These are phyloP conservation scores for Pseudomicrostroma phylloplanum DNA, from an alignment of 1,284 basidiomycete species.

Conservation along the genomic window DNA sequence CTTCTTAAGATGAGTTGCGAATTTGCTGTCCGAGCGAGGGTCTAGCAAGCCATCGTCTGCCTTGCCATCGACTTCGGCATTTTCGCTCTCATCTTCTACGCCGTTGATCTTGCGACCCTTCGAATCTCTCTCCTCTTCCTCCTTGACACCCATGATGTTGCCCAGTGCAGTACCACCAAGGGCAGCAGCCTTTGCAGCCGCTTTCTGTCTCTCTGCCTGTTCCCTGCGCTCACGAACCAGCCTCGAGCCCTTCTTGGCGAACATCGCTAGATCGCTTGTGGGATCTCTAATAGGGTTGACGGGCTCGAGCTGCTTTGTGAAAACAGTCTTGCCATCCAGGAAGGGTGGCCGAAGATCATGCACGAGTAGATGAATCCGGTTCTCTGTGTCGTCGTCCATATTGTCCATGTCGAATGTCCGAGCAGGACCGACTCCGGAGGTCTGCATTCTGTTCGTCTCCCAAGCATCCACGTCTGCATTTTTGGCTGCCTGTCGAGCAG, in stretches of 20 bases:
- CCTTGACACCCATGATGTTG: constrained; percentile 94
- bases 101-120: constrained; percentile 4
- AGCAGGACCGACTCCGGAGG: constrained; percentile 78
- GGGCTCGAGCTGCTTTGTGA: constrained; percentile 92
- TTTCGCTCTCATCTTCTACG: constrained; percentile 19
- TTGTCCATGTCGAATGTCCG: constrained; percentile 75
- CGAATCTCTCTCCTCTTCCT: constrained; percentile 65
- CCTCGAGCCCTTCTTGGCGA: constrained; percentile 87
- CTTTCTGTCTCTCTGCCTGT: constrained; percentile 70
- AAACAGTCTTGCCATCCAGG: constrained; percentile 89
- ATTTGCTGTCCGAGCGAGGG: constrained; percentile 91
- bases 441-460: constrained; percentile 95
- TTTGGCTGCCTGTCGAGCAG: constrained; percentile 46
- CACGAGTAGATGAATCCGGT: constrained; percentile 90
- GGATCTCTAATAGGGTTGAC: constrained; percentile 92
- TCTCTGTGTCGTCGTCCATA: constrained; percentile 77
- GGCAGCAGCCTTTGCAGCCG: constrained; percentile 83
- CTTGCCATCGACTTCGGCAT: background rate
- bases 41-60: constrained; percentile 53
- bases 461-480: constrained; percentile 96
- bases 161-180: constrained; percentile 87
- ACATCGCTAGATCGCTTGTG: constrained; percentile 89
- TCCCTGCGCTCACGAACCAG: constrained; percentile 92
- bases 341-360: constrained; percentile 97
- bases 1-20: constrained; percentile 71